Base-by-base conservation (phyloP, 306 rosid genomes). In the Clitoria ternatea region DNA sequence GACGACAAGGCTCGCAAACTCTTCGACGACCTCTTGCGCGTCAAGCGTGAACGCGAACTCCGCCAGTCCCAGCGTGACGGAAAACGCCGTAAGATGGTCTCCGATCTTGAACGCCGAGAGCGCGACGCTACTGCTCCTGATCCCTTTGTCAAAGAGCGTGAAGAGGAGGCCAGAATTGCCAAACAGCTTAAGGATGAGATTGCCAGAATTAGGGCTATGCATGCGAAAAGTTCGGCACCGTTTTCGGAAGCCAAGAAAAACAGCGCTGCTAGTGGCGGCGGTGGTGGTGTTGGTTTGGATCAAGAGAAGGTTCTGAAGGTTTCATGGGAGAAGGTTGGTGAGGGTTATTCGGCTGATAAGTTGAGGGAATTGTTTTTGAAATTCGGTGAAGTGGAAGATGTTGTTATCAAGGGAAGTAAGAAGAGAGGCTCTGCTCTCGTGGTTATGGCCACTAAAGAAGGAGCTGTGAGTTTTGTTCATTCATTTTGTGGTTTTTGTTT, bases 341-440 rank as follows among this genome's bases (percentile, higher is more conserved):
- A 89, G 66, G 96, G 72, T 63, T 94, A 91, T 66, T 72, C 96
- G 0, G 95, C 96, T 1, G 87, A 89, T 78, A 78, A 78, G 61
- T 77, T 94, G 83, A 83, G 80, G 72, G 96, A 81, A 37, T 20
- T 89, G 76, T 89, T 94, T 72, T 87, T 90, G 0, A 50, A 77
- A 74, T 91, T 89, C 57, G 99, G 99, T 36, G 88, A 55, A 57
- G 96, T 94, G 15, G 99, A 91, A 79, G 99, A 91, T 85, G 89
- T 94, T 43, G 89, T 94, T 39, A 89, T 94, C 69, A 94, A 85
- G 77, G 81, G 83, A 27, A 53, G 53, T 55, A 93, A 89, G 84
- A 94, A 91, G 76, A 95, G 57, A 74, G 91, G 96, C 70, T 91
- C 97, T 10, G 97, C 99, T 13, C 85, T 94, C 15, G 92, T 94